A percentile compares a stretch with the other conserved stretches of the same genome.
These are phyloP conservation scores for Lenzites betulinus DNA, from an alignment of 768 basidiomycete genomes.

Conservation along the genomic window DNA sequence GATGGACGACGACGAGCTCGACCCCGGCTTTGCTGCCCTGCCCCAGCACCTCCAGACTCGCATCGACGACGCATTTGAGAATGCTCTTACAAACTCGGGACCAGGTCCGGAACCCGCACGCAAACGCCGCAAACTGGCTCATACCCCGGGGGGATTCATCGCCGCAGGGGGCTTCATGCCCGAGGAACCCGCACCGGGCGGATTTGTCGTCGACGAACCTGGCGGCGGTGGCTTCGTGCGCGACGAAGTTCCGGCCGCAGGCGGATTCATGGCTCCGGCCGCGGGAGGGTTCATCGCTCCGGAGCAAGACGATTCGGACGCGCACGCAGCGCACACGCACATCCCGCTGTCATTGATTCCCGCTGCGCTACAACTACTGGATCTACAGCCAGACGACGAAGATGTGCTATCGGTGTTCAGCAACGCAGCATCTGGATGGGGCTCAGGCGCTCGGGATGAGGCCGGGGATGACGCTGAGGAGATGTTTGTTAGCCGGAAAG, in stretches of 20 bases:
- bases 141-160: conserved; percentile 21
- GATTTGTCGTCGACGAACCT: conserved; percentile 30
- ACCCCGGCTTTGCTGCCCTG: conserved; percentile 41
- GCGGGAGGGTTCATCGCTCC: conserved; percentile 12
- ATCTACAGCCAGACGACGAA: conserved; percentile 63
- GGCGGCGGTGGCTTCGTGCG: conserved; percentile 14
- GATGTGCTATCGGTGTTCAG: conserved; percentile 71
- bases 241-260: conserved; percentile 21
- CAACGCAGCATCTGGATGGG: conserved; percentile 78
- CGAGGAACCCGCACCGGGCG: conserved; percentile 29
- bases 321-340: conserved; percentile 26
- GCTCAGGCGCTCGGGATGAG: conserved; percentile 27
- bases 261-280: conserved; percentile 36
- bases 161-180: conserved; percentile 21
- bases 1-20: conserved; percentile 17
- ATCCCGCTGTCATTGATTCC: conserved; percentile 63
- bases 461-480: conserved; percentile 25
- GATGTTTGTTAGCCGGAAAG: conserved; percentile 56
- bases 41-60: conserved; percentile 42
- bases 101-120: conserved; percentile 3
- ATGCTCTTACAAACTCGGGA: conserved; percentile 18
- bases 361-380: conserved; percentile 59
- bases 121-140: conserved; percentile 22
- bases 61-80: conserved; percentile 57
- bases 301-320: conserved; percentile 9